Evolutionary conservation across 805 yeast genomes (phyloP).

Genomic region (Alloascoidea hylecoeti): DNA sequence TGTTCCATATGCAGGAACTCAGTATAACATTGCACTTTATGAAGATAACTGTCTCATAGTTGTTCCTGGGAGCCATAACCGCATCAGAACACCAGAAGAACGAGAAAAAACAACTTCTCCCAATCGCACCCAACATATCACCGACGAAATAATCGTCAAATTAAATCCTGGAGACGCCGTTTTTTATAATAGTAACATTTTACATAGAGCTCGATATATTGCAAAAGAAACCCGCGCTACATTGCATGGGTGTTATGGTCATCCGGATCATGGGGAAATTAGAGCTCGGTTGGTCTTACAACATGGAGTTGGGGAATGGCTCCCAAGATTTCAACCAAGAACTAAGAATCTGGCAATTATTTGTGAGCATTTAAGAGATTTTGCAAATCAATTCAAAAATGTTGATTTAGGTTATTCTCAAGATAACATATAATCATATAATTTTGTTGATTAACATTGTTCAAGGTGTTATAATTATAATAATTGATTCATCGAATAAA

Average conservation of each 20-base stretch:
- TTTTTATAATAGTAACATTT: conserved; percentile 33
- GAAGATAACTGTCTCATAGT: conserved; percentile 32
- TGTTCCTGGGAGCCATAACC: conserved; percentile 30
- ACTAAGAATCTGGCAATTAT: background rate
- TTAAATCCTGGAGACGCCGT: conserved; percentile 35
- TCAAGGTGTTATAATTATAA: too few species aligned
- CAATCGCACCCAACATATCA: conserved; percentile 20
- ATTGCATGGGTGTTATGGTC: conserved; percentile 37
- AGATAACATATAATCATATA: too few species aligned
- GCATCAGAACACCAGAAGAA: conserved; percentile 30
- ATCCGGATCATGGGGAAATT: conserved; percentile 22
- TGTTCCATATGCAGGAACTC: conserved; percentile 30
- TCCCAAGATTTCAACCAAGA: conserved; percentile 19
- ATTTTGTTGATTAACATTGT: too few species aligned
- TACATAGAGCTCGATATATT: conserved; percentile 31
- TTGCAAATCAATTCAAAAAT: background rate
- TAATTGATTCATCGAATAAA: too few species aligned
- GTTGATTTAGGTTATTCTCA: background rate
- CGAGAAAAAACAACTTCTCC: conserved; percentile 23
- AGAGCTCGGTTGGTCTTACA: conserved; percentile 38
- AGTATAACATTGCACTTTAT: conserved; percentile 34
- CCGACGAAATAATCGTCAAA: conserved; percentile 24
- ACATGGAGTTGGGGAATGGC: conserved; percentile 36
- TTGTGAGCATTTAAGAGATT: background rate
- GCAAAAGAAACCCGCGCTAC: conserved; percentile 26